Percentiles rank a stretch among this genome's conserved stretches.
phyloP scores from a whole-genome alignment of 805 yeast genomes.

The Kodamaea neixiangensis region DNA sequence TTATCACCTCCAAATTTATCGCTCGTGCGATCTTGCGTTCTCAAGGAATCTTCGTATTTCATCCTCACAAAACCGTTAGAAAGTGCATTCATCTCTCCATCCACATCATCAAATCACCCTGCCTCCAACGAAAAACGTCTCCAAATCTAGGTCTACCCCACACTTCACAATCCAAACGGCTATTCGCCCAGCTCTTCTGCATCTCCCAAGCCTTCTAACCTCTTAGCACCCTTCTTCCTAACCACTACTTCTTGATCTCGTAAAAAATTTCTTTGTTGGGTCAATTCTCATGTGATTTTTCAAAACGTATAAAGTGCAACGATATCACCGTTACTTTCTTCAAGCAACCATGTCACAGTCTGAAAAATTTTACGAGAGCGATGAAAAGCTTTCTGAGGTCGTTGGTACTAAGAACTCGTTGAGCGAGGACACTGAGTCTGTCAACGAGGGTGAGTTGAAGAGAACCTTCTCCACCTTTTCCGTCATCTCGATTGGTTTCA shows the following conservation, averaged over 20 bases:
- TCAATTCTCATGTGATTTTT: background rate
- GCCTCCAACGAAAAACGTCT: too few relatives aligned
- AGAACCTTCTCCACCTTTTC: conserved; percentile 43
- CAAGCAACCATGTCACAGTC: conserved; percentile 7
- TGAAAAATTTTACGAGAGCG: conserved; percentile 5
- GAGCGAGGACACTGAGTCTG: conserved; percentile 5
- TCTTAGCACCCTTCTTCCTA: background rate
- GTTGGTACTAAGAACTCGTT: conserved; percentile 2
- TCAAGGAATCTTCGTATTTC: too few relatives aligned
- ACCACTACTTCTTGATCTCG: background rate
- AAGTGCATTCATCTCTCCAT: background rate
- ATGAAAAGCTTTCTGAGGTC: conserved; percentile 5
- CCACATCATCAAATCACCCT: background rate
- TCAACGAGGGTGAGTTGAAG: conserved; percentile 24
- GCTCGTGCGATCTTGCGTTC: background rate
- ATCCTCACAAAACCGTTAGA: background rate
- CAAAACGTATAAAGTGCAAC: background rate
- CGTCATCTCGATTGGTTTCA: conserved; percentile 42
- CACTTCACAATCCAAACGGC: background rate
- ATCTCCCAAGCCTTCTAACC: background rate
- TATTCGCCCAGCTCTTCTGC: background rate
- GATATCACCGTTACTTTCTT: background rate
- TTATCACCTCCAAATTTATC: too few relatives aligned
- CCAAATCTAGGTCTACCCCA: too few relatives aligned
- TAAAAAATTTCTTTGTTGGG: conserved; percentile 1